Percentiles rank a stretch among this genome's conserved stretches.
phyloP scores from a whole-genome alignment of 257 asterid genomes.

The Solanum etuberosum region DNA sequence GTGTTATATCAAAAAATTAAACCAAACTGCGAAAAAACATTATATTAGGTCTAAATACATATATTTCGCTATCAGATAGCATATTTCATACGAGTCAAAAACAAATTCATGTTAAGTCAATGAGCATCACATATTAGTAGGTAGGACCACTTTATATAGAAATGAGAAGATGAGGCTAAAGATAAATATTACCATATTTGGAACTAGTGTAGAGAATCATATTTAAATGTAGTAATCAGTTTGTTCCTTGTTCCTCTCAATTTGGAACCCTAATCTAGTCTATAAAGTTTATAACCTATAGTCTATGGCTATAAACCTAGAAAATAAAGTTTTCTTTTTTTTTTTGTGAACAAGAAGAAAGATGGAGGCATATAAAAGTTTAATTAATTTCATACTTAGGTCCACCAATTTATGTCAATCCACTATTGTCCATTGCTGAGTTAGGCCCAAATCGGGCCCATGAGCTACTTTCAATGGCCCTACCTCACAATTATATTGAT shows the following conservation, averaged over 20 bases:
- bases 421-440: neutral
- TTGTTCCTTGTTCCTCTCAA: constrained; percentile 1
- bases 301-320: neutral
- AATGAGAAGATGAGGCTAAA: neutral
- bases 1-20: neutral
- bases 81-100: neutral
- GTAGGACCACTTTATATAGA: neutral
- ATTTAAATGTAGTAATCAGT: neutral
- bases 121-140: neutral
- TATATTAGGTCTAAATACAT: too few relatives aligned
- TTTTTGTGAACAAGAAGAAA: neutral
- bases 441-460: neutral
- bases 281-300: neutral
- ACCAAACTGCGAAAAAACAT: too few relatives aligned
- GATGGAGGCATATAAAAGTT: neutral
- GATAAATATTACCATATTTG: neutral
- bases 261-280: neutral
- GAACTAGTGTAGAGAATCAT: neutral
- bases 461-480: neutral
- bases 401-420: neutral
- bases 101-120: neutral
- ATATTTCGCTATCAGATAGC: neutral
- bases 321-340: neutral
- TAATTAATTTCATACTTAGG: neutral
- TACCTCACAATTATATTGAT: neutral